phyloP scores from a whole-genome alignment of 371 early-diverging fungal species.

The Actinomortierella wolfii region DNA sequence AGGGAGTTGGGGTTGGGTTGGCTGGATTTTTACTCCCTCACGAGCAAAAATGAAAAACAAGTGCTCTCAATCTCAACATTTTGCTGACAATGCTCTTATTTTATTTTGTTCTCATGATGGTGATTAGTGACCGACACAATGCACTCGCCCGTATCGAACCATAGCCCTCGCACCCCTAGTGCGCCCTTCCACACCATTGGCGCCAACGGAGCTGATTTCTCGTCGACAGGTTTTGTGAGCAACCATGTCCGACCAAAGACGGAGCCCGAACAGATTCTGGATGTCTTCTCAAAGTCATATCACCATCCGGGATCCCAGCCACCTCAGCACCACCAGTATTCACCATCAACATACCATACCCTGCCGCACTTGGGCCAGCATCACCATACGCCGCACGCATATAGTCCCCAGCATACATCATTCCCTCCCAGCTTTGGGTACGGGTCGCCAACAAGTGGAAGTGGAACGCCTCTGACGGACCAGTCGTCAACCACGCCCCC shows the following conservation, averaged over 20 bases:
- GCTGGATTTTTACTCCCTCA: too few relatives aligned
- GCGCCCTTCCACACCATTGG: constrained; percentile 25
- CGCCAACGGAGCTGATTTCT: constrained; percentile 16
- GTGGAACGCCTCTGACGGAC: constrained; percentile 10
- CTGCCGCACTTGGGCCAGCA: constrained; percentile 13
- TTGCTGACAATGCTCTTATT: background rate
- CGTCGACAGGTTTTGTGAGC: constrained; percentile 16
- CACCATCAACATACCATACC: background rate
- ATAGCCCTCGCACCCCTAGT: constrained; percentile 35
- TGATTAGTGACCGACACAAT: constrained; percentile 23
- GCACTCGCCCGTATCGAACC: constrained; percentile 30
- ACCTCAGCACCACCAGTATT: constrained; percentile 17
- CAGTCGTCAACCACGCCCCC: constrained; percentile 37
- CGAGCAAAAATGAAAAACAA: too few relatives aligned
- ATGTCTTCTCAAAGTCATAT: constrained; percentile 31
- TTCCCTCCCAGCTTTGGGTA: constrained; percentile 25
- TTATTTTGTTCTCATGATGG: background rate
- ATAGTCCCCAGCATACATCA: constrained; percentile 33
- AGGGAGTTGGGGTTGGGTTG: too few relatives aligned
- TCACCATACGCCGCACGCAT: constrained; percentile 23
- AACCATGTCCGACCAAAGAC: constrained; percentile 28
- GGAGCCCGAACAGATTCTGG: constrained; percentile 25
- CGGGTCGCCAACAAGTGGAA: constrained; percentile 18
- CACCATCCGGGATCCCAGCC: constrained; percentile 12
- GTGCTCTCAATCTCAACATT: too few relatives aligned